A percentile compares a stretch with the other conserved stretches of the same genome.
Conservation (phyloP, 306 rosid genomes). For the Trifolium dubium region DNA sequence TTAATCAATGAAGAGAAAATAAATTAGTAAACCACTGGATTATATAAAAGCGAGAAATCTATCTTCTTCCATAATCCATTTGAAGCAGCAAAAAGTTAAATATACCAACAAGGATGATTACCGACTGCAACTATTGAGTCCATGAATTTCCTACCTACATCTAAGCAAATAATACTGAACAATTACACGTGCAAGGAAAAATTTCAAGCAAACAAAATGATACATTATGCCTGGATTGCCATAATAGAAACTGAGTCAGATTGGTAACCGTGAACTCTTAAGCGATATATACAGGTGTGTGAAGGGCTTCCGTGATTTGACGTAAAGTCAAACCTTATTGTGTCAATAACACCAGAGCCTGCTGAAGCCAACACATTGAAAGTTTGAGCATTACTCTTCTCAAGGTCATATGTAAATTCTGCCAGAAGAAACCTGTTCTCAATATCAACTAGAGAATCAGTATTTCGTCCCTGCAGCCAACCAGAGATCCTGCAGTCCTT, state of each 20-base stretch:
- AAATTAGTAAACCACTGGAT: neutral
- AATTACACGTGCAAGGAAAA: slow-evolving; percentile 39
- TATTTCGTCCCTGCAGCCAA: slow-evolving; percentile 66
- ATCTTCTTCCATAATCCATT: slow-evolving; percentile 43
- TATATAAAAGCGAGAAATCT: slow-evolving; percentile 21
- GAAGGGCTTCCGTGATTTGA: slow-evolving; percentile 91
- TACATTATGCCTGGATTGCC: slow-evolving; percentile 53
- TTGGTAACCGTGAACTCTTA: slow-evolving; percentile 88
- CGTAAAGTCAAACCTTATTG: slow-evolving; percentile 77
- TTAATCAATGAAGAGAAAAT: neutral
- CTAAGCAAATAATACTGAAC: slow-evolving; percentile 45
- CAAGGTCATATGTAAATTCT: slow-evolving; percentile 81
- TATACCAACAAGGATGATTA: slow-evolving; percentile 35
- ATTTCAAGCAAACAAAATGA: slow-evolving; percentile 28
- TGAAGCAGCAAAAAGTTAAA: slow-evolving; percentile 38
- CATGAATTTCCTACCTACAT: slow-evolving; percentile 49
- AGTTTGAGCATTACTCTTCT: slow-evolving; percentile 96
- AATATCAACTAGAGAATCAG: slow-evolving; percentile 41
- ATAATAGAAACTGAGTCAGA: slow-evolving; percentile 65
- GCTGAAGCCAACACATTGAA: slow-evolving; percentile 57
- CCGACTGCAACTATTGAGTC: slow-evolving; percentile 30
- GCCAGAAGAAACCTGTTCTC: slow-evolving; percentile 60
- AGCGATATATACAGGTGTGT: slow-evolving; percentile 92
- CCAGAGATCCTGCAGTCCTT: slow-evolving; percentile 90
- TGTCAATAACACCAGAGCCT: slow-evolving; percentile 56